Base-by-base conservation (phyloP, 78 protist species). In the Planoprotostelium fungivorum region DNA sequence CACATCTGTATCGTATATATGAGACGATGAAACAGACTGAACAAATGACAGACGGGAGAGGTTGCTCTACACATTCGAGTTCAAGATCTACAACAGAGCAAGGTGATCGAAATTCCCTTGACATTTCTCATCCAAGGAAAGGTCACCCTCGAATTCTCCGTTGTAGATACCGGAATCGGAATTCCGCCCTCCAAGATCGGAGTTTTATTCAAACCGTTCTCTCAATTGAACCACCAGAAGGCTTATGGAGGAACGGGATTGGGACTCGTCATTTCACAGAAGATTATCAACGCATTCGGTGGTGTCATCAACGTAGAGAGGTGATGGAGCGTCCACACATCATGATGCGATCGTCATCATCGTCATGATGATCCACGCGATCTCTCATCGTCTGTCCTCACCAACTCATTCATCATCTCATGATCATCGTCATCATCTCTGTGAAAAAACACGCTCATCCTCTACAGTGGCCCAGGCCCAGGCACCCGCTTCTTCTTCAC, bases 241-340 rank as follows among this genome's bases (percentile, higher is more conserved):
- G 89, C 84, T 35, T 87, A 95, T 28, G 97, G 97, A 38, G 97
- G 97, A 0, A 38, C 95, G 0, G 97, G 97, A 1, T 90, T 96
- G 1, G 96, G 97, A 37, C 90, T 96, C 0, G 89, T 95, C 10
- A 92, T 90, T 35, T 86, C 89, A 28, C 89, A 87, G 35, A 87
- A 89, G 0, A 36, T 96, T 83, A 89, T 96, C 36, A 90, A 63
- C 23, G 84, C 91, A 0, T 88, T 96, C 91, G 94, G 91, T 37
- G 97, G 97, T 0, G 36, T 9, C 39, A 87, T 96, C 51, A 1
- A 86, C 0, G 89, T 91, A 25, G 95, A 95, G 34, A 83, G 88
- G 73, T 51, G 73, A 51, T n/a, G n/a, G n/a, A n/a, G n/a, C n/a
- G n/a, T n/a, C n/a, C n/a, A n/a, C n/a, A n/a, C n/a, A n/a, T n/a